A percentile compares a stretch with the other conserved stretches of the same genome.
Evolutionary conservation across 148 eudicot species (phyloP).

Genomic region (Amaranthus palmeri): DNA sequence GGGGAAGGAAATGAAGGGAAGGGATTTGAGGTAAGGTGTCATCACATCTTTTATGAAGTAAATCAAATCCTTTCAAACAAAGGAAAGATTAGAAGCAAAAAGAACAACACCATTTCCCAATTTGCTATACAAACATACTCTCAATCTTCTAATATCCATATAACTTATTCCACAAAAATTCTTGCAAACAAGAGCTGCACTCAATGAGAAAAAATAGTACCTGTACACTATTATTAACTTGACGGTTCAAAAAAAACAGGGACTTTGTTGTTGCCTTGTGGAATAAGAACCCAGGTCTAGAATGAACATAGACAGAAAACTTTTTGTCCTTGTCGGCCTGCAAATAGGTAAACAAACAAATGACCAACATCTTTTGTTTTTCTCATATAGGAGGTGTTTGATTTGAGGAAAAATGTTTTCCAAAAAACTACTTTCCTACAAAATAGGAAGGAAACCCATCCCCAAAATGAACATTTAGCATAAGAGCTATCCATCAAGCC

Average conservation of each 20-base stretch:
- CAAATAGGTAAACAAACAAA: conserved; percentile 8
- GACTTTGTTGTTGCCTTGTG: conserved; percentile 75
- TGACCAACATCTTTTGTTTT: neutral
- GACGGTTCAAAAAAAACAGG: conserved; percentile 63
- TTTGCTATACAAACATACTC: too few relatives aligned
- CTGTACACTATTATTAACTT: conserved; percentile 80
- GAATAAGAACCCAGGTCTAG: conserved; percentile 84
- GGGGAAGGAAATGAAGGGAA: too few relatives aligned
- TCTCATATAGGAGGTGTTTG: neutral
- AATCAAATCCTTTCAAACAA: too few relatives aligned
- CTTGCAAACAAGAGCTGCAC: neutral
- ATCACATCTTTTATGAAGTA: too few relatives aligned
- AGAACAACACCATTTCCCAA: too few relatives aligned
- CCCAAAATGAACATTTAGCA: too few relatives aligned
- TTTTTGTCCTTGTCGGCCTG: conserved; percentile 70
- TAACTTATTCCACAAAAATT: neutral
- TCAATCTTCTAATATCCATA: neutral
- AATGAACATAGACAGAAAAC: conserved; percentile 79
- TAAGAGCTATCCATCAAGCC: too few relatives aligned
- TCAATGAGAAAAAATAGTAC: conserved; percentile 32
- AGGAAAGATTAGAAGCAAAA: too few relatives aligned
- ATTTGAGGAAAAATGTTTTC: too few relatives aligned
- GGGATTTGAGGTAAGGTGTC: too few relatives aligned
- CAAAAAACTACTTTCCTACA: too few relatives aligned
- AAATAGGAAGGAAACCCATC: too few relatives aligned